Evolutionary conservation across 257 asterid genomes (phyloP).

Genomic region (Ilex aquifolium): DNA sequence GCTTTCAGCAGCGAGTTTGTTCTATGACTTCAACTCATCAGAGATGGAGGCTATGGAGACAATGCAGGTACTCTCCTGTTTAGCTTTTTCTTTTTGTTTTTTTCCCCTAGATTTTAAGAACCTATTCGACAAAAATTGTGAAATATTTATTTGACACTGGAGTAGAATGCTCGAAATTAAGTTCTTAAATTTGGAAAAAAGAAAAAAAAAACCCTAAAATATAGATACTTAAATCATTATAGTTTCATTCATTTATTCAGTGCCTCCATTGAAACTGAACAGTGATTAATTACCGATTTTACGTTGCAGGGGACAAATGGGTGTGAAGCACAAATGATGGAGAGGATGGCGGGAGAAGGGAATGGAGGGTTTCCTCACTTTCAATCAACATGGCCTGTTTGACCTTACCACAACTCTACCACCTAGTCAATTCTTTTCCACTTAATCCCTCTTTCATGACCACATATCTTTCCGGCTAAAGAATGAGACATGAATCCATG

Average conservation of each 20-base stretch:
- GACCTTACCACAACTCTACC: slow-evolving; percentile 3
- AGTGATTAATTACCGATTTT: neutral
- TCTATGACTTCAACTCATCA: slow-evolving; percentile 79
- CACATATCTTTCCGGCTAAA: too few relatives aligned
- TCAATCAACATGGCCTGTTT: slow-evolving; percentile 69
- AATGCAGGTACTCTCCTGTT: slow-evolving; percentile 38
- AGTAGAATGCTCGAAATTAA: neutral
- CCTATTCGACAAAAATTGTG: too few relatives aligned
- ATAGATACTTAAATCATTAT: neutral
- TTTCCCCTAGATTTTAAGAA: too few relatives aligned
- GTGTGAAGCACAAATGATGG: slow-evolving; percentile 61
- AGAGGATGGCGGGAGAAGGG: slow-evolving; percentile 45
- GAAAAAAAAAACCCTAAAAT: too few relatives aligned
- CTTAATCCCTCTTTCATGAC: too few relatives aligned
- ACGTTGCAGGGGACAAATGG: slow-evolving; percentile 45
- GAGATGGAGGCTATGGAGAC: slow-evolving; percentile 66
- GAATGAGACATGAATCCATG: neutral
- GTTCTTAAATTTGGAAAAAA: too few relatives aligned
- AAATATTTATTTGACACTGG: neutral
- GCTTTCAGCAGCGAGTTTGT: slow-evolving; percentile 87
- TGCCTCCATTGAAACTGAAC: slow-evolving; percentile 10
- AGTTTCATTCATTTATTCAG: slow-evolving; percentile 7
- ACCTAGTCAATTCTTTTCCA: too few relatives aligned
- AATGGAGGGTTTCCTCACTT: slow-evolving; percentile 60
- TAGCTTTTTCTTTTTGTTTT: neutral